Base-by-base conservation (phyloP, 1,284 basidiomycete species). In the Trametes versicolor region DNA sequence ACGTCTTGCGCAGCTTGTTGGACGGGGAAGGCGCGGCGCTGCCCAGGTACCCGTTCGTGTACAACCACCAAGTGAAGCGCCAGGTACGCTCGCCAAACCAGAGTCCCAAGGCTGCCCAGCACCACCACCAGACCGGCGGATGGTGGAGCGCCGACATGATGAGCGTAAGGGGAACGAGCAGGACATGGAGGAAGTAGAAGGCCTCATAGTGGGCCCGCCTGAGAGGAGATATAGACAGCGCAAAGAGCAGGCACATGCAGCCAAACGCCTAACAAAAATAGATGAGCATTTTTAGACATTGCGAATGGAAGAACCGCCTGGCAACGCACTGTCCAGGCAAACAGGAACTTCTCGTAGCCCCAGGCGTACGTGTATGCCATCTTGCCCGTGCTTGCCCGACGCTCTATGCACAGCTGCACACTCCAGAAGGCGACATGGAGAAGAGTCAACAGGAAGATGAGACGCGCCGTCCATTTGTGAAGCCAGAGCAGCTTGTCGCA, bases 401-500 rank as follows among this genome's bases (percentile, higher is more conserved):
- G 78, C 67, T 94, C 91, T 36, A 76, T 76, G 48, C 78, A 77
- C 45, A 96, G 81, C 74, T 96, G 91, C 8, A 93, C 83, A 64
- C 87, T 89, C 93, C 94, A 97, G 1, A 93, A 80, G 7, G 80
- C 82, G 45, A 91, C 88, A 75, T 96, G 94, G 0, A 89, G 74
- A 0, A 87, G 80, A 12, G 87, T 87, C 62, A 94, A 79, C 55
- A 89, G 76, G 87, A 90, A 96, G 39, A 95, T 83, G 45, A 96
- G 78, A 60, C 92, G 82, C 3, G 91, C 95, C 5, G 85, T 81
- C 85, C 89, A 92, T 48, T 87, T 86, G 78, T 94, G 93, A 13
- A 94, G 79, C 75, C 87, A 84, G 4, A 86, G 81, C 25, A 95
- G 85, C 72, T 94, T 93, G 80, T 96, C 94, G 70, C 92, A 91